Evolutionary conservation across 495 filamentous ascomycete genomes (phyloP), one percentile per base, ranked within the genome.

Genomic region (Podospora anserina): DNA sequence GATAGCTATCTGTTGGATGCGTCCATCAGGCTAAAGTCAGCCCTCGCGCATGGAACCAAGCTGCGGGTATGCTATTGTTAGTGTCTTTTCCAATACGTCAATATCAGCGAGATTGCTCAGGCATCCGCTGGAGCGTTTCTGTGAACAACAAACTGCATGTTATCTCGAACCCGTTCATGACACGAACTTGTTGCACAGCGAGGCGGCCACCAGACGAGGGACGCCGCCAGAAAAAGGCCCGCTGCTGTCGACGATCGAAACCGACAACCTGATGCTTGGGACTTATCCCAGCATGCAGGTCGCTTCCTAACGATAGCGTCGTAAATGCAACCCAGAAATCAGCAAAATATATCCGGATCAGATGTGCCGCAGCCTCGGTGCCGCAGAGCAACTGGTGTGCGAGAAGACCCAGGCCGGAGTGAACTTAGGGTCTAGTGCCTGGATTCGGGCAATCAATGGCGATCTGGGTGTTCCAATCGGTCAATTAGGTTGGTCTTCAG

Each of bases 11-110:
- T 70, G 72, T 71, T 26, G 59, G 65, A 67, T 65, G 66, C 19
- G 34, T 63, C 59, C 56, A 68, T 70, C 72, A 76, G 72, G 74
- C 74, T 71, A 71, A 74, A 75, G 15, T 68, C 59, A 59, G 53
- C 27, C 19, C 30, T 61, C 53, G 53, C 34, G 62, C 61, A 61
- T 67, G 59, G 65, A 71, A 69, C 68, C 68, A 67, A 70, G 63
- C 53, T 63, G 44, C 61, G 63, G 69, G 63, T 63, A 69, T 62
- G 60, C 49, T 32, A 67, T 39, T 70, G 69, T 57, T 72, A 66
- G 68, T 71, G 61, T 61, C 39, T 30, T 19, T 61, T 16, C 34
- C 5, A 39, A 18, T 18, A 20, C n/a, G 11, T 18, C 64, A 68
- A 71, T 74, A 69, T 70, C 63, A 44, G 13, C 44, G 32, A 70